phyloP scores from a whole-genome alignment of 441 rosid species.

The Erodium moschatum region DNA sequence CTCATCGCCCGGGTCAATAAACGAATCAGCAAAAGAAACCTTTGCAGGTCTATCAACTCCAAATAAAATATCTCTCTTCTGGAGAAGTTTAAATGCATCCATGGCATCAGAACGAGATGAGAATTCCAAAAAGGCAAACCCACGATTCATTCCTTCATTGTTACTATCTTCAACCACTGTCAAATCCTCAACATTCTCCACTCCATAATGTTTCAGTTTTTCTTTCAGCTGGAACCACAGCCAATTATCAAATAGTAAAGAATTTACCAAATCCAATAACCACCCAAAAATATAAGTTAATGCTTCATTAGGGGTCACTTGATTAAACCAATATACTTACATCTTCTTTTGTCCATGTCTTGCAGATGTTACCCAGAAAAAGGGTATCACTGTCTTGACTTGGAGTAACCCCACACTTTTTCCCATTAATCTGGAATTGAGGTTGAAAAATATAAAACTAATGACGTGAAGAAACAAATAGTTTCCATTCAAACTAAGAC shows the following conservation, averaged over 20 bases:
- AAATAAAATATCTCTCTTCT: slow-evolving; percentile 73
- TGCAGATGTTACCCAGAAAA: slow-evolving; percentile 89
- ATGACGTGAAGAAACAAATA: slow-evolving; percentile 21
- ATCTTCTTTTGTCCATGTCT: slow-evolving; percentile 82
- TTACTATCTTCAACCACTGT: slow-evolving; percentile 85
- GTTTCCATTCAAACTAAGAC: slow-evolving; percentile 26
- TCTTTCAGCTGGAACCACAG: slow-evolving; percentile 67
- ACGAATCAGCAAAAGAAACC: slow-evolving; percentile 94
- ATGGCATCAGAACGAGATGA: slow-evolving; percentile 81
- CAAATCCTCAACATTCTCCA: slow-evolving; percentile 75
- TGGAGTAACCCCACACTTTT: slow-evolving; percentile 86
- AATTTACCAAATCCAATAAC: slow-evolving; percentile 14
- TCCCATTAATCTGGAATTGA: slow-evolving; percentile 83
- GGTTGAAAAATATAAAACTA: slow-evolving; percentile 30
- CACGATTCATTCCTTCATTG: slow-evolving; percentile 79
- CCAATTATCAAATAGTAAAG: slow-evolving; percentile 28
- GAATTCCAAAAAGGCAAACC: slow-evolving; percentile 94
- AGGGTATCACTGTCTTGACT: slow-evolving; percentile 95
- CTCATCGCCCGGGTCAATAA: slow-evolving; percentile 85
- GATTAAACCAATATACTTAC: slow-evolving; percentile 52
- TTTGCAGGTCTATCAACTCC: slow-evolving; percentile 96
- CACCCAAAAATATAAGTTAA: slow-evolving; percentile 18
- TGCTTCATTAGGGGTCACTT: slow-evolving; percentile 15
- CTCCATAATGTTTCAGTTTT: slow-evolving; percentile 89
- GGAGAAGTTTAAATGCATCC: slow-evolving; percentile 90